Evolutionary conservation across 2,329 filamentous ascomycete genomes (phyloP).

Genomic region (Aspergillus nomiae): DNA sequence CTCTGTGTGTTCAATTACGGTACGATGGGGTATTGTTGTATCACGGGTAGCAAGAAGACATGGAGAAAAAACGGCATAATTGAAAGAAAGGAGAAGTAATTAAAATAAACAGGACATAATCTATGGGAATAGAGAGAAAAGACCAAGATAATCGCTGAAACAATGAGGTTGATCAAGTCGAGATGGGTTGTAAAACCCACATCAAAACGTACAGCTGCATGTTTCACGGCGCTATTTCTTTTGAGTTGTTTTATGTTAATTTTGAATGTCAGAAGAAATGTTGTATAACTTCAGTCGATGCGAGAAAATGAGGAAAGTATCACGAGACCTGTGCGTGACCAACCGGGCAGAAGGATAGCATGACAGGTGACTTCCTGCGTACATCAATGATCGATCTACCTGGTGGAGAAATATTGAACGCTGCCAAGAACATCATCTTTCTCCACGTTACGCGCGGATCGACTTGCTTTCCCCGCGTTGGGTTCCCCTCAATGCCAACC

Average conservation of each 20-base stretch:
- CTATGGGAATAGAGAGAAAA: neutral
- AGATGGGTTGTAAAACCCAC: too few relatives aligned
- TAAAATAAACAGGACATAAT: neutral
- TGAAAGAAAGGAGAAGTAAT: neutral
- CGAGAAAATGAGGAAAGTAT: neutral
- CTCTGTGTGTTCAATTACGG: neutral
- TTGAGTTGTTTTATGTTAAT: neutral
- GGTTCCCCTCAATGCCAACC: conserved; percentile 15
- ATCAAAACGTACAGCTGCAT: neutral
- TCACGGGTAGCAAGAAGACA: neutral
- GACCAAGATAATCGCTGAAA: too few relatives aligned
- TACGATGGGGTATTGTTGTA: neutral
- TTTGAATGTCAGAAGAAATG: neutral
- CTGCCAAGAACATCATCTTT: conserved; percentile 1
- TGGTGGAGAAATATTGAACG: conserved; percentile 3
- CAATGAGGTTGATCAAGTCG: too few relatives aligned
- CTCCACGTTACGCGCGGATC: conserved; percentile 1
- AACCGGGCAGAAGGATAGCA: neutral
- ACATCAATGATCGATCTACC: neutral
- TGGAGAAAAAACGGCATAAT: too few relatives aligned
- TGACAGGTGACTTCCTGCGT: neutral
- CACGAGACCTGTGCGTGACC: neutral
- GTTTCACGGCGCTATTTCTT: neutral
- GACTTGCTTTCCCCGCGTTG: conserved; percentile 11
- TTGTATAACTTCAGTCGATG: neutral